Base-by-base conservation (phyloP, 2,329 filamentous ascomycete genomes). In the Fusarium citri region DNA sequence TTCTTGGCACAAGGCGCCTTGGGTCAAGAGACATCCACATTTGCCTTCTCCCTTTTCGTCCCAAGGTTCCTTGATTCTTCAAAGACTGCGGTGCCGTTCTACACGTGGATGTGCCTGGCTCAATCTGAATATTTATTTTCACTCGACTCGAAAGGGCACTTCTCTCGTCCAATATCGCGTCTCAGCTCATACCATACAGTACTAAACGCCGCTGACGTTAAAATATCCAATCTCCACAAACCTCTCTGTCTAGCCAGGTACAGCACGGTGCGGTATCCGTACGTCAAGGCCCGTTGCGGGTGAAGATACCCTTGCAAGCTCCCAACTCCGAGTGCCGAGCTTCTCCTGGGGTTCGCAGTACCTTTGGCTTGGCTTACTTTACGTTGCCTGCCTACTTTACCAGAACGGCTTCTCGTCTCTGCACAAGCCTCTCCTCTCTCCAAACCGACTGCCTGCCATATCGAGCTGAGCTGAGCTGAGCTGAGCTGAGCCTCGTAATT, bases 161-260 rank as follows among this genome's bases (percentile, higher is more conserved):
- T 48, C 18, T 48, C 11, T 46, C 25, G 18, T 48, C 37, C 30
- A 42, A 37, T 48, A 41, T 50, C 25, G 28, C 18, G 22, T 46
- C 41, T 57, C 57, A 30, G 25, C 25, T 43, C 41, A 59, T 62
- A 37, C 14, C 41, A 59, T 62, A 37, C 14, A 31, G 30, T 31
- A 60, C 42, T 22, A 50, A 53, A 53, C 66, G 66, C 69, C 63
- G 48, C 68, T 71, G 63, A 73, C 68, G 68, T 59, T 68, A 46
- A 30, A 43, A 37, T 46, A 41, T 60, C 26, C 30, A 41, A 22
- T n/a, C 28, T 47, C 63, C 49, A 58, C 62, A 67, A 53, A 45
- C 59, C 43, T 26, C 14, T 43, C n/a, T 42, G 25, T 12, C 31
- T 49, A 56, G 63, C 55, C 55, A 54, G 63, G 63, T 61, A 65